A percentile compares a stretch with the other conserved stretches of the same genome.
Evolutionary conservation across 371 early-diverging fungal genomes (phyloP).

Genomic region (Polyrhizophydium stewartii): DNA sequence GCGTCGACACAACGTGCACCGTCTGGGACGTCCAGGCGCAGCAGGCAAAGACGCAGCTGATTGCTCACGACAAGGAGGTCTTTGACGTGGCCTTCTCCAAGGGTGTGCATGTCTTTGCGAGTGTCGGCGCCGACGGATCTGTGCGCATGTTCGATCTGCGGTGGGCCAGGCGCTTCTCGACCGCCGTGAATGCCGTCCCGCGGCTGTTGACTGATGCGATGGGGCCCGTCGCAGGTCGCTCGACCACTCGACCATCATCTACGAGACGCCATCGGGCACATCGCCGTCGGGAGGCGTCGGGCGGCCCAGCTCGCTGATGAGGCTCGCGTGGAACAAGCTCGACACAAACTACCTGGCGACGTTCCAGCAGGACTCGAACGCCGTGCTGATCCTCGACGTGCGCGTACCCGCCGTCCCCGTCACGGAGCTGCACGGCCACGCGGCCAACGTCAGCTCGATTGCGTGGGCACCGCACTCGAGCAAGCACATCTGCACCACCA

Average conservation of each 20-base stretch:
- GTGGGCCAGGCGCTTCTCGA: conserved; percentile 18
- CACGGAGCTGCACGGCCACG: conserved; percentile 76
- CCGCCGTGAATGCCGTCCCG: not conserved
- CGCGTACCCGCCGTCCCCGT: conserved; percentile 87
- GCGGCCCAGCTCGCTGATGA: conserved; percentile 55
- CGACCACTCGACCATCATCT: conserved; percentile 90
- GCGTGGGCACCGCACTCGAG: conserved; percentile 78
- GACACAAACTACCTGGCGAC: conserved; percentile 89
- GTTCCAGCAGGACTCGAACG: conserved; percentile 75
- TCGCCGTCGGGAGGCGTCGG: not conserved
- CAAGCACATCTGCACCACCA: conserved; percentile 67
- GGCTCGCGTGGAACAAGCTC: conserved; percentile 81
- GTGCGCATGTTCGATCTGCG: conserved; percentile 96
- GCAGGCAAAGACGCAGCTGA: conserved; percentile 94
- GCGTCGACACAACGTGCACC: conserved; percentile 97
- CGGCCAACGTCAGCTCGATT: conserved; percentile 66
- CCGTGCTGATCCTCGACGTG: conserved; percentile 82
- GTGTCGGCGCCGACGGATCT: conserved; percentile 94
- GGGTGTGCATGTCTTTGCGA: conserved; percentile 88
- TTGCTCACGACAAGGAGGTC: conserved; percentile 96
- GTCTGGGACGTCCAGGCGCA: conserved; percentile 93
- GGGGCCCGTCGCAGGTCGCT: conserved; percentile 5
- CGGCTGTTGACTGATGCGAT: not conserved
- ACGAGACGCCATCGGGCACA: conserved; percentile 66
- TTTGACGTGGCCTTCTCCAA: conserved; percentile 92